These are phyloP conservation scores for Botrytis hyacinthi DNA, from an alignment of 2,329 filamentous ascomycete genomes.

Conservation along the genomic window DNA sequence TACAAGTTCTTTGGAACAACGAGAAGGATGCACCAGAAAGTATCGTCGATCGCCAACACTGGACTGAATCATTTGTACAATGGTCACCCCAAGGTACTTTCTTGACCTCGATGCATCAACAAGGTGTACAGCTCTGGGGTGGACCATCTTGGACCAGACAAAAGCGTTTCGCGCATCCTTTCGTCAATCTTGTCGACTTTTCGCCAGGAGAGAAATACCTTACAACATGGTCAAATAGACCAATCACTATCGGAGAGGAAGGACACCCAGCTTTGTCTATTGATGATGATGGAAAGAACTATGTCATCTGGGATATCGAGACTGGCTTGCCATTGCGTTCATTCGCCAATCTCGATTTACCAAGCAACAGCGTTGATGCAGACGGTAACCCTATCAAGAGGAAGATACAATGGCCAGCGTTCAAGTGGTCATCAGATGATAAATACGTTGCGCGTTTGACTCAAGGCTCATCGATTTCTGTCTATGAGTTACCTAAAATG, in stretches of 20 bases:
- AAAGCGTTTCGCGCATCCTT: constrained; percentile 91
- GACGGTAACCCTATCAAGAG: constrained; percentile 71
- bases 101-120: constrained; percentile 89
- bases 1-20: constrained; percentile 98
- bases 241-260: constrained; percentile 86
- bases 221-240: constrained; percentile 93
- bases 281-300: constrained; percentile 98
- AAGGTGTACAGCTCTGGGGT: constrained; percentile 97
- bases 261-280: constrained; percentile 79
- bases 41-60: constrained; percentile 88
- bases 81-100: constrained; percentile 96
- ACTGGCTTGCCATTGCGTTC: constrained; percentile 88
- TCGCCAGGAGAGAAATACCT: constrained; percentile 91
- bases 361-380: constrained; percentile 57
- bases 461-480: constrained; percentile 82
- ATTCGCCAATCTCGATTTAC: constrained; percentile 84
- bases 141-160: constrained; percentile 85
- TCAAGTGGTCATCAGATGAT: constrained; percentile 98
- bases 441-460: constrained; percentile 94
- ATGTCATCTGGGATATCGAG: constrained; percentile 96
- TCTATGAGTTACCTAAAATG: constrained; percentile 89
- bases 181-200: constrained; percentile 94
- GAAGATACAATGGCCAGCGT: constrained; percentile 96
- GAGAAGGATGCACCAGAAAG: constrained; percentile 86
- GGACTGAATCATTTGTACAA: constrained; percentile 97